Conservation (phyloP, 129 eudicot species). For the Chrysanthemum lavandulifolium region DNA sequence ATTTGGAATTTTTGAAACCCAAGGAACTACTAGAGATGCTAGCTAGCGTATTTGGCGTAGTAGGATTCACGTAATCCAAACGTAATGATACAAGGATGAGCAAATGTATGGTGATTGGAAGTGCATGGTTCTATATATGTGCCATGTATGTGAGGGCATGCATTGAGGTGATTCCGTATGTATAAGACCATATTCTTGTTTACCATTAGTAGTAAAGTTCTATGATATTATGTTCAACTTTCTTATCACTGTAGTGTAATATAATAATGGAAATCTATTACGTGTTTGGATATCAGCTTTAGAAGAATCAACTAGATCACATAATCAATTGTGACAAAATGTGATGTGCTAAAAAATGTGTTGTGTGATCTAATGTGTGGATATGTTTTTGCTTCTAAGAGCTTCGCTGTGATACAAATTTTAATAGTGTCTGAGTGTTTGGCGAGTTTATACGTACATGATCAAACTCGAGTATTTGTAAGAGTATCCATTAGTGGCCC, state of each 20-base stretch:
- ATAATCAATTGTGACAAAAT: too few relatives aligned
- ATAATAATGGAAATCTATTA: not conserved
- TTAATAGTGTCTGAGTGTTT: too few relatives aligned
- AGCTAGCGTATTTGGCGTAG: not conserved
- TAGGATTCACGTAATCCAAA: conserved; percentile 14
- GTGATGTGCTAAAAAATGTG: too few relatives aligned
- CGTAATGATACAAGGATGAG: conserved; percentile 11
- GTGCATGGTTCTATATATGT: not conserved
- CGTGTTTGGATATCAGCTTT: not conserved
- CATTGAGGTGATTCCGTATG: not conserved
- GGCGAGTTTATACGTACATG: too few relatives aligned
- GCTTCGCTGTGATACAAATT: too few relatives aligned
- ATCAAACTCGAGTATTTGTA: too few relatives aligned
- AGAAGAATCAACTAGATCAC: too few relatives aligned
- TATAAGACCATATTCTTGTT: not conserved
- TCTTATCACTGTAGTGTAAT: not conserved
- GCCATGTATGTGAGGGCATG: conserved; percentile 4
- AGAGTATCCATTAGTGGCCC: too few relatives aligned
- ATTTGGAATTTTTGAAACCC: conserved; percentile 59
- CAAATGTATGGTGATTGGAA: conserved; percentile 15
- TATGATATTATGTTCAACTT: not conserved
- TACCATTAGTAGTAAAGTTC: not conserved
- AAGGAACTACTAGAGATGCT: not conserved
- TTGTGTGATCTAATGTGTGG: too few relatives aligned
- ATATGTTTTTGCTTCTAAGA: too few relatives aligned